Evolutionary conservation across 1,284 basidiomycete genomes (phyloP), one percentile per base, ranked within the genome.

Genomic region (Apiotrichum gracile): DNA sequence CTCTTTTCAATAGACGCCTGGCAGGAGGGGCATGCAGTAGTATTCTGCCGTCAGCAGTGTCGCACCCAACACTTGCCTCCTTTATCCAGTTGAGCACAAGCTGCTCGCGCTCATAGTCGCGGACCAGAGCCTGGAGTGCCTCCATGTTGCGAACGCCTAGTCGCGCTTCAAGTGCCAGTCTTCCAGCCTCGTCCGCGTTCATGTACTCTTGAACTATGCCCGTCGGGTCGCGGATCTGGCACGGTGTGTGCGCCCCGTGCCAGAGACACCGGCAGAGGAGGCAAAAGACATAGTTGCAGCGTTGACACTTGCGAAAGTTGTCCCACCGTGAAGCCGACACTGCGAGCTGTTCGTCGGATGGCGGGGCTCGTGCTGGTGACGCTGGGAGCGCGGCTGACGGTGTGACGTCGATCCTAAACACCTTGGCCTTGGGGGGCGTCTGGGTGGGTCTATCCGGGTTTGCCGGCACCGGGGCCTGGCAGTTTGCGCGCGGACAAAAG

Each of bases 171-270:
- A 55, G 47, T 0, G 19, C 29, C 21, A 17, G 24, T n/a, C 22
- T 21, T 13, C 67, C 51, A 6, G 60, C 67, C 5, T 58, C 60
- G 14, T 61, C 63, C 2, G 58, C 65, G 13, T 68, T 63, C 0
- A 74, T 62, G 58, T 76, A 76, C 40, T 69, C 67, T 1, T 49
- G 49, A 12, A 74, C 63, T 25, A 71, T 35, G 19, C 24, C 25
- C 10, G 29, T 33, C 16, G 29, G 29, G 16, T 51, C 45, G 24
- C n/a, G 24, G 35, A 51, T 47, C 29, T 31, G 61, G 48, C 74
- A 76, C 0, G 66, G 67, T 1, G 66, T 66, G 40, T 73, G 70
- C 1, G 68, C 62, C 14, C 73, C 73, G 52, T 75, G 73, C 73
- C 72, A 71, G 42, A 64, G 65, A 5, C 60, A 57, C 5, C 64